Evolutionary conservation across 495 filamentous ascomycete species (phyloP), one percentile per base, ranked within the genome.

Genomic region (Penicillium coffeae): DNA sequence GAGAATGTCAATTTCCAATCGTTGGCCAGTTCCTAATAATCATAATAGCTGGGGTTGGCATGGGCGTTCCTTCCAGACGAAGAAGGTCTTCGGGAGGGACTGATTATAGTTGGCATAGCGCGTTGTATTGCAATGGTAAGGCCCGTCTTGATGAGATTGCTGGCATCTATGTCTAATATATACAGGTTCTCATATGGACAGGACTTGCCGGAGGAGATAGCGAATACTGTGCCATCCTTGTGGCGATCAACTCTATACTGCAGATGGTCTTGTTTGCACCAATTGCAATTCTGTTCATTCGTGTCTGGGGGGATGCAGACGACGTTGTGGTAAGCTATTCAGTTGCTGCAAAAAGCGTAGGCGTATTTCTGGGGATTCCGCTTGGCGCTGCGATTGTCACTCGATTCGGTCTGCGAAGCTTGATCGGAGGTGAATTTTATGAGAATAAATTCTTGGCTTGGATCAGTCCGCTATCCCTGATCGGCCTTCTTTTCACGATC

Each of bases 181-280:
- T 32, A 27, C 20, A 84, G 84, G 84, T 88, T 1, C 68, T 93
- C 1, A 82, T 91, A 41, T 91, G 88, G 88, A 91, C 81, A 0
- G 80, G 79, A 0, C 72, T 91, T 0, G 89, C 90, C 5, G 85
- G 83, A 3, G 90, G 90, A 9, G 85, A 95, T 54, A 69, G 56
- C 18, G 86, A 93, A 54, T 94, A 95, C 69, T 95, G 90, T 64
- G 90, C 90, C 25, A 88, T 95, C 50, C 82, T 95, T 2, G 90
- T 95, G 0, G 90, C 90, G 30, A 66, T 95, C 57, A 95, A 95
- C 65, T 92, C 89, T 0, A 60, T 94, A 20, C 73, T 95, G 8
- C 90, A 95, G 51, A 94, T 95, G 66, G 79, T 94, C 2, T 71
- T 95, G 4, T 95, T 86, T 54, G 90, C 90, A 0, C 90, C 90